A percentile compares a stretch with the other conserved stretches of the same genome.
Conservation (phyloP, 164 flowering plant genomes). For the Hamamelis virginiana region DNA sequence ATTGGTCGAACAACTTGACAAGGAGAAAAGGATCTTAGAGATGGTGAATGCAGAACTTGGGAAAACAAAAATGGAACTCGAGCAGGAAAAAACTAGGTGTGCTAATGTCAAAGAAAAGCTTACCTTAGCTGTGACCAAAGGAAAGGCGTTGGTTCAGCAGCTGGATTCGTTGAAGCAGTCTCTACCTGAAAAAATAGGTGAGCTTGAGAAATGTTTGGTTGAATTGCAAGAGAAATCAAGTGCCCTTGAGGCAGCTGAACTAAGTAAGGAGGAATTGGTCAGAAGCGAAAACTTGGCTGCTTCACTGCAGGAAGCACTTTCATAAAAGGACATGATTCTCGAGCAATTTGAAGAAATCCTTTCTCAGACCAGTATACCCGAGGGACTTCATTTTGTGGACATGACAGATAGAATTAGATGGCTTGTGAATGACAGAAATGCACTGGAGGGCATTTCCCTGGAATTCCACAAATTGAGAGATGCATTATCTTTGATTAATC, state of each 20-base stretch:
- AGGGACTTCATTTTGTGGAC: constrained; percentile 42
- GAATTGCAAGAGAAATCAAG: constrained; percentile 72
- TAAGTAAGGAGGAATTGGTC: constrained; percentile 43
- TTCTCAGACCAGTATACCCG: constrained; percentile 37
- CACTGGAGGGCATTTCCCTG: constrained; percentile 33
- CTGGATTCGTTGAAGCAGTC: constrained; percentile 73
- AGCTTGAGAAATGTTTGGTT: constrained; percentile 59
- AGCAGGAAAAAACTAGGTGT: constrained; percentile 67
- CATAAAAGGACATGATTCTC: constrained; percentile 37
- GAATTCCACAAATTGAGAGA: constrained; percentile 49
- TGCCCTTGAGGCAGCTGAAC: constrained; percentile 65
- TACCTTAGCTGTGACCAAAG: constrained; percentile 92
- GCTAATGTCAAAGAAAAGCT: constrained; percentile 82
- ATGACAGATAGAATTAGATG: constrained; percentile 51
- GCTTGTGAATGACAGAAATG: constrained; percentile 58
- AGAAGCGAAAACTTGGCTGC: constrained; percentile 43
- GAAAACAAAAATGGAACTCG: constrained; percentile 59
- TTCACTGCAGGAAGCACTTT: constrained; percentile 64
- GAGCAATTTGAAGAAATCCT: constrained; percentile 54
- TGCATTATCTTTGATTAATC: constrained; percentile 38
- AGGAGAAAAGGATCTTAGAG: constrained; percentile 36
- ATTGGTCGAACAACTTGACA: constrained; percentile 51
- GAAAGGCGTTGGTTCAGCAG: constrained; percentile 94
- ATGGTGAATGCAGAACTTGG: constrained; percentile 42
- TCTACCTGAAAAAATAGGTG: constrained; percentile 66